Conservation (phyloP, 768 basidiomycete genomes). For the Ramaria rubella region DNA sequence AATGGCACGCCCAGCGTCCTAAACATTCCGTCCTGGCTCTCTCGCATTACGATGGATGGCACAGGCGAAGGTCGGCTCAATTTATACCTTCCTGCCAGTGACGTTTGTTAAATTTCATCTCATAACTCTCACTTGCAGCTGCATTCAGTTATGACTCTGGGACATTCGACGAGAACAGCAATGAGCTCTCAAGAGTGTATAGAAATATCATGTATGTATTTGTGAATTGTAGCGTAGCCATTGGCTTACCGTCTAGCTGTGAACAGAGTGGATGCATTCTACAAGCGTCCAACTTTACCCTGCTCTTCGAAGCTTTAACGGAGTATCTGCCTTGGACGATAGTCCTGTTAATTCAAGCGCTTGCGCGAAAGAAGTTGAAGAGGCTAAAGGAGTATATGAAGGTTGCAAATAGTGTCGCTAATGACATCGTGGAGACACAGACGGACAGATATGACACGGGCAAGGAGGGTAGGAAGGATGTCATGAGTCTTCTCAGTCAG, state of each 20-base stretch:
- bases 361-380: not conserved
- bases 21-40: constrained; percentile 4
- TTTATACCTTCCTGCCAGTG: no score
- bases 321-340: not conserved
- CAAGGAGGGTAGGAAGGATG: not conserved
- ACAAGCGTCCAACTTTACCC: not conserved
- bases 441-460: not conserved
- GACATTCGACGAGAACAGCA: not conserved
- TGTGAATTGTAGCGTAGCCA: not conserved
- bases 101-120: not conserved
- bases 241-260: no score
- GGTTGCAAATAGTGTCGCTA: not conserved
- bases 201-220: not conserved
- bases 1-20: not conserved
- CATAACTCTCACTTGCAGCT: not conserved
- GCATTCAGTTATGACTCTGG: constrained; percentile 3
- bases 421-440: not conserved
- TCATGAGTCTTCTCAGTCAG: constrained; percentile 7
- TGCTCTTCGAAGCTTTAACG: not conserved
- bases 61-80: no score
- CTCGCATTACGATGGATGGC: constrained; percentile 5
- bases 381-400: not conserved
- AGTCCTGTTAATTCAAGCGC: not conserved
- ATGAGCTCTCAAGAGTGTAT: not conserved
- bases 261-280: not conserved